Conservation (phyloP, 345 rosid genomes). For the Garcia nutans region DNA sequence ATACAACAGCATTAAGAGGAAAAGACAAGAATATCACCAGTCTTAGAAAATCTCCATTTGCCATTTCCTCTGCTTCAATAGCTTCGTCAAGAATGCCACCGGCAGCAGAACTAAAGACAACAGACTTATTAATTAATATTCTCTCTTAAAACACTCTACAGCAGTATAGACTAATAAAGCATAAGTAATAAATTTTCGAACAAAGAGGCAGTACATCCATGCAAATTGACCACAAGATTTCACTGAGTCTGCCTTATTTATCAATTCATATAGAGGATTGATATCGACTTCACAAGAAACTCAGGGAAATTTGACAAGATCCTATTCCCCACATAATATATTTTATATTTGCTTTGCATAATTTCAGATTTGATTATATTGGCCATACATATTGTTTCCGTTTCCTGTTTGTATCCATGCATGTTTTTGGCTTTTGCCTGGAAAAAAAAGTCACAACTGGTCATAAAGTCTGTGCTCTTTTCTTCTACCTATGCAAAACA, state of each 20-base stretch:
- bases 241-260: not conserved
- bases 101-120: conserved; percentile 37
- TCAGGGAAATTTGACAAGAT: not conserved
- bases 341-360: not conserved
- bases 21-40: conserved; percentile 49
- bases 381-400: not conserved
- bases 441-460: not conserved
- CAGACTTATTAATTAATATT: conserved; percentile 1
- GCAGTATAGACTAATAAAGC: not conserved
- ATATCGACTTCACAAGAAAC: not conserved
- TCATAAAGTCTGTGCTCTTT: not conserved
- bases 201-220: not conserved
- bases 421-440: not conserved
- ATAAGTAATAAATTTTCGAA: not conserved
- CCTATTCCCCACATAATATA: not conserved
- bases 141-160: not conserved
- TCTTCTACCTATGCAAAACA: not conserved
- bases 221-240: not conserved
- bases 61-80: conserved; percentile 68
- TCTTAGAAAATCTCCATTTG: conserved; percentile 75
- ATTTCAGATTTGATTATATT: not conserved
- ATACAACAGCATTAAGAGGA: conserved; percentile 6
- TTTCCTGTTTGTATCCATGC: not conserved
- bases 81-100: conserved; percentile 73
- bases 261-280: no score